Evolutionary conservation across 1,284 basidiomycete genomes (phyloP), one percentile per base, ranked within the genome.

Genomic region (Melampsora occidentalis): DNA sequence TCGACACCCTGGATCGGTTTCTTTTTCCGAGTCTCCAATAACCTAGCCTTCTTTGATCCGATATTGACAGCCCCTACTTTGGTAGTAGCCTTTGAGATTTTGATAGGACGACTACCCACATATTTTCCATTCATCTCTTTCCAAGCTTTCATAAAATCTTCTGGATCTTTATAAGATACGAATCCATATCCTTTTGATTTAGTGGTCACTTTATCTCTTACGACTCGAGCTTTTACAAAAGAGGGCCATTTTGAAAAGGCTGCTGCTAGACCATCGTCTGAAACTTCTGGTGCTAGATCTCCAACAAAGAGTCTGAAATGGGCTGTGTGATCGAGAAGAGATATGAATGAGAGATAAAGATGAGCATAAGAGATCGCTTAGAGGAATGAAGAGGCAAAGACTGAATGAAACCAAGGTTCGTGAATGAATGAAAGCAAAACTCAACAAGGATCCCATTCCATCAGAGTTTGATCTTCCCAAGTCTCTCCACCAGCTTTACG

Each of bases 91-190:
- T 93, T 94, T 85, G 90, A 92, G 77, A 98, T 87, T 81, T 92
- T 93, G 79, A 98, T 89, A 25, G 94, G 94, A 78, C 94, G 88
- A 82, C 96, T 97, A 53, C 94, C 94, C 71, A 98, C 94, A 83
- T 97, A 97, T 86, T 97, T 97, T 79, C 95, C 96, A 83, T 99
- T 93, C 94, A 98, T 98, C 84, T 99, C 94, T 83, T 99, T 99
- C 97, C 97, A 99, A 7, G 97, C 97, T 80, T 89, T 94, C 77
- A 99, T 84, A 83, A 98, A 99, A 83, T 99, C 97, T 84, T 99
- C 96, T 0, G 97, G 97, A 81, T 99, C 97, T 76, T 93, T 93
- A 84, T 99, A 99, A 0, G 94, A 92, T 48, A 99, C 94, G 82
- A 99, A 99, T 0, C 94, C 97, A 82, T 91, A 99, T 0, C 84